Base-by-base conservation (phyloP, 495 filamentous ascomycete genomes). In the Ascodesmis nigricans region DNA sequence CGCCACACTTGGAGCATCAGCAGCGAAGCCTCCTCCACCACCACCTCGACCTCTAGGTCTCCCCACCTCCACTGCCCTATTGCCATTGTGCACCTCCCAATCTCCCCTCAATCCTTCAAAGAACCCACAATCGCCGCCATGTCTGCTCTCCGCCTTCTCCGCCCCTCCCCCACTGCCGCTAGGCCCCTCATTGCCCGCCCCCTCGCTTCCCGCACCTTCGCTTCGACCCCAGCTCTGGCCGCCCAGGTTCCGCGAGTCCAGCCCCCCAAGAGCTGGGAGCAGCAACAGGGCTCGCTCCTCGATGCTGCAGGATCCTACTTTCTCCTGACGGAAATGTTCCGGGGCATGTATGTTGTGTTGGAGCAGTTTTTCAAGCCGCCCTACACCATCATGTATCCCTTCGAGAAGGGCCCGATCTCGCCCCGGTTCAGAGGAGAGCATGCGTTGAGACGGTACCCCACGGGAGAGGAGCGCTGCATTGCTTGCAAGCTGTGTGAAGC, bases 401-500 rank as follows among this genome's bases (percentile, higher is more conserved):
- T 92, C 59, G 87, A 97, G 54, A 97, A 97, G 67, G 87, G 87
- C 24, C 87, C 87, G 30, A 92, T 97, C 52, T 93, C 87, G 14
- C 87, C 90, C 25, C 75, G 87, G 36, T 97, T 97, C 69, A 74
- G 87, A 47, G 87, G 87, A 46, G 87, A 97, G 53, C 87, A 97
- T 59, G 87, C 87, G 29, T 66, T 97, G 29, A 71, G 87, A 49
- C 69, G 87, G 29, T 97, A 97, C 53, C 87, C 87, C 8, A 87
- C 87, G 6, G 87, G 87, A 42, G 87, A 97, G 57, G 87, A 97
- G 61, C 75, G 87, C 41, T 97, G 87, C 62, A 97, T 97, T 58
- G 87, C 87, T 40, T 97, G 87, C 75, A 95, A 97, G 64, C 69
- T 97, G 31, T 97, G 87, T 61, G 87, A 95, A 63, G 87, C 90